phyloP scores from a whole-genome alignment of 768 basidiomycete genomes.

The Lepiota venenata region DNA sequence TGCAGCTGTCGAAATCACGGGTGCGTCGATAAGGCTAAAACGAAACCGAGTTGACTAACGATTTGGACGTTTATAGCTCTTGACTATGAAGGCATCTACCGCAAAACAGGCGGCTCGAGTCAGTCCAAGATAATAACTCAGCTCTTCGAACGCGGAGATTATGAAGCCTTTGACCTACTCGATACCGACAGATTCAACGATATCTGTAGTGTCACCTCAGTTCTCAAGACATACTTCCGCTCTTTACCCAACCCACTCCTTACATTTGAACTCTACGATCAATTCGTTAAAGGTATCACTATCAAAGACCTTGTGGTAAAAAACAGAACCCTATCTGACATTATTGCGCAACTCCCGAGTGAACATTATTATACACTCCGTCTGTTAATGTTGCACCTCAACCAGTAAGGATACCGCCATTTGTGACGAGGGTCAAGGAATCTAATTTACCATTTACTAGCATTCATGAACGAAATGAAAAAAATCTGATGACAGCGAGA shows the following conservation, averaged over 20 bases:
- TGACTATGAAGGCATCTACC: constrained; percentile 97
- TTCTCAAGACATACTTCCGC: constrained; percentile 95
- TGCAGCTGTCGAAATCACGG: constrained; percentile 83
- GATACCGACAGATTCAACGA: constrained; percentile 94
- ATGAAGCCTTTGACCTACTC: constrained; percentile 80
- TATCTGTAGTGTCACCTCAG: constrained; percentile 94
- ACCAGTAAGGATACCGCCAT: constrained; percentile 55
- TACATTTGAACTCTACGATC: constrained; percentile 88
- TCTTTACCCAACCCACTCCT: constrained; percentile 87
- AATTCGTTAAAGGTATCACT: constrained; percentile 76
- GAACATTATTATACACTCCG: constrained; percentile 88
- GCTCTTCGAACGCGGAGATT: constrained; percentile 91
- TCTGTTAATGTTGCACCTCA: constrained; percentile 81
- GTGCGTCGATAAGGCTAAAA: constrained; percentile 38
- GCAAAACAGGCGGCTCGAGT: constrained; percentile 91
- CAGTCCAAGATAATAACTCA: constrained; percentile 94
- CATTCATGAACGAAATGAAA: constrained; percentile 62
- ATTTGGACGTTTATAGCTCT: constrained; percentile 48
- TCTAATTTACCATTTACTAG: constrained; percentile 29
- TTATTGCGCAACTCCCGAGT: constrained; percentile 75
- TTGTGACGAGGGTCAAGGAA: not conserved
- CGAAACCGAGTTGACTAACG: not conserved
- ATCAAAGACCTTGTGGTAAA: constrained; percentile 63
- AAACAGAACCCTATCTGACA: constrained; percentile 54
- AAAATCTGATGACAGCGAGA: constrained; percentile 91